Evolutionary conservation across 352 stramenopile genomes (phyloP).

Genomic region (Heterotrichella gracilis): DNA sequence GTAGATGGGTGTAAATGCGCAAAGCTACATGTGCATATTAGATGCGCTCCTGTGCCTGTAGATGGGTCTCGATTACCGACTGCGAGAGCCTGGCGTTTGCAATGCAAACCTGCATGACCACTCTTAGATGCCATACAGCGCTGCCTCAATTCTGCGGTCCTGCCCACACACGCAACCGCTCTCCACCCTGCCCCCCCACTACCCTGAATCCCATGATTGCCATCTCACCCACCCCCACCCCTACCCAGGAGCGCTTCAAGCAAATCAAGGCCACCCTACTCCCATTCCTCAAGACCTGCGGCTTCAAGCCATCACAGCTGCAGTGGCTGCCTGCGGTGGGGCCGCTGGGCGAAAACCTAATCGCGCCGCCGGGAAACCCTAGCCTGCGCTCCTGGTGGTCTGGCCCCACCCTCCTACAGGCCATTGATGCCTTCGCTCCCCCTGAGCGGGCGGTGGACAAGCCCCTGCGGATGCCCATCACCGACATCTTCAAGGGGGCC

Average conservation of each 20-base stretch:
- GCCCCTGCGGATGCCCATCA: slow-evolving; percentile 14
- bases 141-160: too few species aligned
- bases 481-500: slow-evolving; percentile 17
- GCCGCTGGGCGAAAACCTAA: slow-evolving; percentile 38
- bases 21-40: too few species aligned
- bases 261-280: slow-evolving; percentile 36
- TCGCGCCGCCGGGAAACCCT: slow-evolving; percentile 16
- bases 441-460: slow-evolving; percentile 10
- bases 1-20: too few species aligned
- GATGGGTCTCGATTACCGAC: too few species aligned
- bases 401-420: slow-evolving; percentile 11
- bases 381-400: slow-evolving; percentile 14
- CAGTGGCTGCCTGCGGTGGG: slow-evolving; percentile 43
- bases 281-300: slow-evolving; percentile 26
- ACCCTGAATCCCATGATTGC: too few species aligned
- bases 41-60: too few species aligned
- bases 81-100: too few species aligned
- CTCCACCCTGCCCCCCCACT: too few species aligned
- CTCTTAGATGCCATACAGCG: too few species aligned
- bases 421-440: slow-evolving; percentile 13
- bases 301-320: slow-evolving; percentile 22
- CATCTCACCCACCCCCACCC: too few species aligned
- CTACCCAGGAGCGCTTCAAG: slow-evolving; percentile 37
- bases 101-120: too few species aligned
- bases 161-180: too few species aligned